Conservation (phyloP, 305 asterid species). For the Fraxinus sp. region DNA sequence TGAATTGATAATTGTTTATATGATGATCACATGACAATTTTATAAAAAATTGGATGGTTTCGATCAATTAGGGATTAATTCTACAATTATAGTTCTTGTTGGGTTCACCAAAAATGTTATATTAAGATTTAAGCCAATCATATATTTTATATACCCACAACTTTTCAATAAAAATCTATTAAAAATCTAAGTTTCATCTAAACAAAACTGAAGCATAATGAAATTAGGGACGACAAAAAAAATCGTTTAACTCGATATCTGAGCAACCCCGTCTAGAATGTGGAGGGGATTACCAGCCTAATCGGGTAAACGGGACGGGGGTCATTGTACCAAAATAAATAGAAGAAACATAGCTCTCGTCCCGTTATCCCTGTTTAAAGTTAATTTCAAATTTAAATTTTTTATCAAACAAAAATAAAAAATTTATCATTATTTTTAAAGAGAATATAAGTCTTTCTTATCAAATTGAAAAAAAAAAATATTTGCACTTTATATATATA, state of each 20-base stretch:
- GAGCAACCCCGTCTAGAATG: not conserved
- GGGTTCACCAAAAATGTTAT: not conserved
- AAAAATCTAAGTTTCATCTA: not conserved
- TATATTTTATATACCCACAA: not conserved
- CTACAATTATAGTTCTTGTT: not conserved
- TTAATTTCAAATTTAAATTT: too few species aligned
- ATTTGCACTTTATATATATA: too few species aligned
- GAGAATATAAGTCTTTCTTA: too few species aligned
- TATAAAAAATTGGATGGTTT: not conserved
- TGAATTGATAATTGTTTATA: not conserved
- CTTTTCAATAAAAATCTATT: not conserved
- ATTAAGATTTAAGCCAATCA: not conserved
- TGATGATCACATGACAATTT: not conserved
- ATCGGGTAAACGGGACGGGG: not conserved
- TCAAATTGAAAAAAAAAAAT: too few species aligned
- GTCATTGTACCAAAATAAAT: too few species aligned
- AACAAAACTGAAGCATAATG: not conserved
- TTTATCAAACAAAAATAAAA: too few species aligned
- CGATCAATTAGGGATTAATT: not conserved
- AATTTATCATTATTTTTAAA: too few species aligned
- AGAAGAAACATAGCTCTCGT: too few species aligned
- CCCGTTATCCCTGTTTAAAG: too few species aligned
- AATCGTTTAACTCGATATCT: not conserved
- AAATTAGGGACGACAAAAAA: not conserved
- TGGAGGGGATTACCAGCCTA: not conserved